Base-by-base conservation (phyloP, 2,329 filamentous ascomycete genomes). In the Raffaelea albimanens region DNA sequence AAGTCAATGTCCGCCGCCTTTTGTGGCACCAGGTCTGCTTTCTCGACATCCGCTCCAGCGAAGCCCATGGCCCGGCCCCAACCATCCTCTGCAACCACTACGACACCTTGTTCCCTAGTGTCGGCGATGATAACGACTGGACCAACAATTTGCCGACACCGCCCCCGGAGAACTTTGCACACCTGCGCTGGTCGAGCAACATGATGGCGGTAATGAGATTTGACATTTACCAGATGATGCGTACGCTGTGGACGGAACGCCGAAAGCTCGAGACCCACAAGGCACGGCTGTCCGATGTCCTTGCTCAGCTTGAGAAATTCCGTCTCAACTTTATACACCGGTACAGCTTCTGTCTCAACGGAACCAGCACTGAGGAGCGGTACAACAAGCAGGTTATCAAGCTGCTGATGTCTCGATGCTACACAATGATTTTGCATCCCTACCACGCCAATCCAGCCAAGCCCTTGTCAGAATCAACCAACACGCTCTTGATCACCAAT, bases 11-110 rank as follows among this genome's bases (percentile, higher is more conserved):
- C 3, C 77, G 85, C 13, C 77, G 85, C 4, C 66, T 88, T 36
- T 71, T 88, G 31, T 89, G 85, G 85, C 82, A 87, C 59, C 84
- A 89, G 56, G 70, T 90, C 19, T 87, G 83, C 61, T 86, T 86
- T 59, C 70, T 90, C 9, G 85, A 89, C 59, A 75, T 87, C 48
- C 73, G 83, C 36, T 87, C 84, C 1, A 85, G 80, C 57, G 85
- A 89, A 62, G 78, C 81, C 1, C 84, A 86, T 52, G 85, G 84
- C 0, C 85, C 85, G 9, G 73, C 80, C 21, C 82, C 83, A 1
- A 75, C 78, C 45, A 87, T 89, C 46, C 75, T 82, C n/a, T 70
- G 75, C 36, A 83, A 86, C 20, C 84, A 89, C 56, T 89, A 83
- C 60, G 83, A 87, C 55, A 87, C 85, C 0, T 78, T 76, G 51